Evolutionary conservation across 2,329 filamentous ascomycete species (phyloP).

Genomic region (Curvularia sp.): DNA sequence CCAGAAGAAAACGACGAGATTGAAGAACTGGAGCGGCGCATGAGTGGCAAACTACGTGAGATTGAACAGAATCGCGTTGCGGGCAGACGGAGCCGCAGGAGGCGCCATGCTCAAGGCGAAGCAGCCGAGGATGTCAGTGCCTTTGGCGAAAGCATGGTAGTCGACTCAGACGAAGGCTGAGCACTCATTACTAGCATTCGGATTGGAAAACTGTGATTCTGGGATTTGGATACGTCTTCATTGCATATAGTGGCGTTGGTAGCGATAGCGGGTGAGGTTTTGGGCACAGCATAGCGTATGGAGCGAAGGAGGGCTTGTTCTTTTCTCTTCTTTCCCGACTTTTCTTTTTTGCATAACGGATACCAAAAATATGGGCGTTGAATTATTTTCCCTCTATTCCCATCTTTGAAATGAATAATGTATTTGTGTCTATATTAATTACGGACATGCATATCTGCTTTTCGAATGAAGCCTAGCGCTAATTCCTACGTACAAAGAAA

Average conservation of each 20-base stretch:
- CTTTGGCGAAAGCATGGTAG: conserved; percentile 61
- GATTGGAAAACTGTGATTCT: neutral
- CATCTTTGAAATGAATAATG: neutral
- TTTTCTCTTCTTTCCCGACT: neutral
- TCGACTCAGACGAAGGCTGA: conserved; percentile 60
- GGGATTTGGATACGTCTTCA: neutral
- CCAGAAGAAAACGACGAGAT: conserved; percentile 45
- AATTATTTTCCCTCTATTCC: no score
- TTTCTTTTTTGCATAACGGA: neutral
- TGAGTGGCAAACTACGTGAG: conserved; percentile 61
- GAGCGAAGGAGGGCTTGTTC: conserved; percentile 4
- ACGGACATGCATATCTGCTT: neutral
- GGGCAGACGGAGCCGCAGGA: conserved; percentile 59
- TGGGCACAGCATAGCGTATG: conserved; percentile 12
- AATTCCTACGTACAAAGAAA: neutral
- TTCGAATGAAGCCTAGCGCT: neutral
- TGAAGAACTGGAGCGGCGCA: conserved; percentile 62
- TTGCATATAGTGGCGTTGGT: conserved; percentile 4
- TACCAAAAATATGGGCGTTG: conserved; percentile 1
- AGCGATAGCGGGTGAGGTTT: neutral
- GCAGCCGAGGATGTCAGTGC: conserved; percentile 51
- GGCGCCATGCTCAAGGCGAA: conserved; percentile 56
- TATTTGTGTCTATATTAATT: neutral
- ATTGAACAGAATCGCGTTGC: conserved; percentile 61
- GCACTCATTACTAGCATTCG: neutral